Conservation (phyloP, 208 protist genomes). For the Leishmania lainsoni region DNA sequence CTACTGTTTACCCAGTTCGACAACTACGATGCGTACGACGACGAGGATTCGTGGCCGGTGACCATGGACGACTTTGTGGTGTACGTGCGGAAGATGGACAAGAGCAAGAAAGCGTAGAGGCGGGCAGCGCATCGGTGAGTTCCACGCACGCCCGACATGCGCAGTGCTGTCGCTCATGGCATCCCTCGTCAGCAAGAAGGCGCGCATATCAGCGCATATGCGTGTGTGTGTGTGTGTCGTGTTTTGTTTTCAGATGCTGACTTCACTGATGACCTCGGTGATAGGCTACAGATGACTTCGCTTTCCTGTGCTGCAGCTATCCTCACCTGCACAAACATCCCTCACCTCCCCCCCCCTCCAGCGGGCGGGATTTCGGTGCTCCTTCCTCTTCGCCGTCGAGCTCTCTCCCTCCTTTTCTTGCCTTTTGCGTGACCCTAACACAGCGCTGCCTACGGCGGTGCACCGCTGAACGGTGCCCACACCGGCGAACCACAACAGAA, state of each 20-base stretch:
- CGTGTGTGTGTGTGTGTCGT: neutral
- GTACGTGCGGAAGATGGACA: conserved; percentile 26
- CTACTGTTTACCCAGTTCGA: conserved; percentile 57
- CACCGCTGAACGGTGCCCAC: neutral
- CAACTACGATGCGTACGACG: conserved; percentile 60
- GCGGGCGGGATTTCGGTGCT: neutral
- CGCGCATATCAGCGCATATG: neutral
- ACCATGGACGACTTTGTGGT: conserved; percentile 85
- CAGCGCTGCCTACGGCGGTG: neutral
- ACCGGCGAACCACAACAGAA: neutral
- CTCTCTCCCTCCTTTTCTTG: neutral
- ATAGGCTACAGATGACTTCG: neutral
- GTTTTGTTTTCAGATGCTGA: neutral
- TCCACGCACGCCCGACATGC: neutral
- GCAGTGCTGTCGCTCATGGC: neutral
- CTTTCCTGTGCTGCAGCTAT: neutral
- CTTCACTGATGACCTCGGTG: neutral
- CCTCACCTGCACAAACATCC: neutral
- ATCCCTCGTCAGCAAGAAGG: neutral
- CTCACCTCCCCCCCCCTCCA: neutral
- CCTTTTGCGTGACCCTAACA: neutral
- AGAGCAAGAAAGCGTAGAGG: conserved; percentile 13
- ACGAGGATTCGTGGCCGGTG: conserved; percentile 77
- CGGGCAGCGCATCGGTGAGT: neutral
- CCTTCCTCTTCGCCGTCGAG: neutral